A percentile compares a stretch with the other conserved stretches of the same genome.
Conservation (phyloP, 2,329 filamentous ascomycete genomes). For the Pyricularia sp. region DNA sequence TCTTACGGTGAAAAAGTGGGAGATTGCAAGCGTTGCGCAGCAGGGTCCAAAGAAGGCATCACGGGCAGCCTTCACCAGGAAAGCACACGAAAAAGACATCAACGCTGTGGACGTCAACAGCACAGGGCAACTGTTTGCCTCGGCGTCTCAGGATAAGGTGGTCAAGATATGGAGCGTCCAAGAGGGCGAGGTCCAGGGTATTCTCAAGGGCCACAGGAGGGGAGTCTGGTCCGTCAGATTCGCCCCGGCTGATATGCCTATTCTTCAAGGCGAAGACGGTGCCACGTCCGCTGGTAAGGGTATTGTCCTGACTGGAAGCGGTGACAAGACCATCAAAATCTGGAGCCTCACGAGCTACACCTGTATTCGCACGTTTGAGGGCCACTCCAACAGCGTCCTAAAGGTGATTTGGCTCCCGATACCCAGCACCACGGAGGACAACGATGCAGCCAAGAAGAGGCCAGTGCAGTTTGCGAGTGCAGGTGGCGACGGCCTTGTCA, state of each 20-base stretch:
- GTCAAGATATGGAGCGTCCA: constrained; percentile 94
- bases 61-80: constrained; percentile 73
- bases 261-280: constrained; percentile 62
- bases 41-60: constrained; percentile 41
- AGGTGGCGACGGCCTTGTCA: constrained; percentile 88
- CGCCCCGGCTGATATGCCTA: constrained; percentile 67
- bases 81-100: constrained; percentile 98
- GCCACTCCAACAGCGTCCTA: constrained; percentile 89
- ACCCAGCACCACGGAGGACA: constrained; percentile 33
- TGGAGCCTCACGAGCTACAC: constrained; percentile 92
- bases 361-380: constrained; percentile 89
- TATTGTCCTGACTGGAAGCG: constrained; percentile 79
- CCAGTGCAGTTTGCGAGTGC: constrained; percentile 69
- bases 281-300: constrained; percentile 64
- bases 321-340: constrained; percentile 91
- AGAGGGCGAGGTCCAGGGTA: constrained; percentile 83
- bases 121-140: constrained; percentile 74
- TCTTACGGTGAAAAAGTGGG: constrained; percentile 91
- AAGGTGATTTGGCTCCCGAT: constrained; percentile 81
- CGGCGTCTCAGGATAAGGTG: constrained; percentile 90
- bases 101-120: constrained; percentile 83
- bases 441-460: constrained; percentile 45
- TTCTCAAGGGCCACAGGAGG: constrained; percentile 83
- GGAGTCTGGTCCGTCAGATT: constrained; percentile 96
- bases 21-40: constrained; percentile 52